phyloP scores from a whole-genome alignment of 345 rosid species.

The Ceriops zippeliana region DNA sequence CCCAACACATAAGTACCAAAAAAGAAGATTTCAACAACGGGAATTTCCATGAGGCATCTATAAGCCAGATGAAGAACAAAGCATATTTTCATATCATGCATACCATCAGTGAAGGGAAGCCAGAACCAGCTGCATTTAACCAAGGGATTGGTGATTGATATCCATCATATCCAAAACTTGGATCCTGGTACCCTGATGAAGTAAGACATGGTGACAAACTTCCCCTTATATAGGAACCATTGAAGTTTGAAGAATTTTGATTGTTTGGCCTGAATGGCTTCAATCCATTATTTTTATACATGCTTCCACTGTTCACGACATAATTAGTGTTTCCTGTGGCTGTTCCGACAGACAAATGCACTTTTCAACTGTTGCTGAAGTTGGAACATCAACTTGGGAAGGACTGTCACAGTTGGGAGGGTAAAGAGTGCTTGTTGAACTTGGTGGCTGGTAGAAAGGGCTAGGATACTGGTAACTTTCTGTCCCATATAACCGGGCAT shows the following conservation, averaged over 20 bases:
- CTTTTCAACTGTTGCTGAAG: constrained; percentile 24
- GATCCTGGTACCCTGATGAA: constrained; percentile 42
- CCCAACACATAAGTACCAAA: neutral
- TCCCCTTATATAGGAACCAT: constrained; percentile 39
- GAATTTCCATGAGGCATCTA: neutral
- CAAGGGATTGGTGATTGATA: constrained; percentile 32
- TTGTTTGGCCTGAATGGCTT: constrained; percentile 39
- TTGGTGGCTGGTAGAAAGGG: constrained; percentile 38
- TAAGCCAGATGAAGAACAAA: neutral
- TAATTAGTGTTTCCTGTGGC: constrained; percentile 24
- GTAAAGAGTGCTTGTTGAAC: constrained; percentile 10
- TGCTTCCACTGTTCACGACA: constrained; percentile 27
- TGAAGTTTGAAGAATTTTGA: constrained; percentile 37
- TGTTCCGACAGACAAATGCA: constrained; percentile 31
- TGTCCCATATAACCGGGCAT: constrained; percentile 36
- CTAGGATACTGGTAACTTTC: constrained; percentile 54
- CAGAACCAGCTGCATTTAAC: constrained; percentile 28
- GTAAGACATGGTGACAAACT: constrained; percentile 30
- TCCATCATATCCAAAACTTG: constrained; percentile 45
- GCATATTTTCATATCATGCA: neutral
- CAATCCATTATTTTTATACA: constrained; percentile 35
- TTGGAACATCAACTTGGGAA: constrained; percentile 25
- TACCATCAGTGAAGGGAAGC: constrained; percentile 26
- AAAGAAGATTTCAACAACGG: neutral
- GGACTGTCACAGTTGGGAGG: constrained; percentile 14